Conservation (phyloP, 1,284 basidiomycete genomes). For the Fistulinella staudtii region DNA sequence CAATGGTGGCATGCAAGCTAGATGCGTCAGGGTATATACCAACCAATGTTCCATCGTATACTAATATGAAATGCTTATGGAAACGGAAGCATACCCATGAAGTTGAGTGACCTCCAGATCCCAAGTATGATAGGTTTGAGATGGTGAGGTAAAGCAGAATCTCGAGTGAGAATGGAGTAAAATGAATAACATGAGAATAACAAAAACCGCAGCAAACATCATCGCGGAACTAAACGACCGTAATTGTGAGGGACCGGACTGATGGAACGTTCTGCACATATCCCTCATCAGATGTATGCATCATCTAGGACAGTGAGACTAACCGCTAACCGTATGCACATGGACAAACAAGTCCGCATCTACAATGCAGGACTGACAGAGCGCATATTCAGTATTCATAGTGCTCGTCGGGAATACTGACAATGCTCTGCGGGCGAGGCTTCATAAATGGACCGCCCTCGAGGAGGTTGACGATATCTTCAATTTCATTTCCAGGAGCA, state of each 20-base stretch:
- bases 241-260: constrained; percentile 25
- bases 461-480: constrained; percentile 62
- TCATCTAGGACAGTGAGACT: constrained; percentile 3
- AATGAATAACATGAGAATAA: constrained; percentile 16
- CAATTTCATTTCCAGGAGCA: constrained; percentile 42
- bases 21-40: constrained; percentile 14
- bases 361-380: constrained; percentile 19
- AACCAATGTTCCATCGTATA: constrained; percentile 12
- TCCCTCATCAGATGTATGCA: not conserved
- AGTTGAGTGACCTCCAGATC: constrained; percentile 10
- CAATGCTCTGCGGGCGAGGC: constrained; percentile 41
- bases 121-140: constrained; percentile 3
- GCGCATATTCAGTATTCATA: constrained; percentile 22
- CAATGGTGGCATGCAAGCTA: not conserved
- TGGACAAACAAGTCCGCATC: constrained; percentile 18
- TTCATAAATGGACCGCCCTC: constrained; percentile 42
- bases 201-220: constrained; percentile 21
- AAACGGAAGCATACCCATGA: constrained; percentile 8
- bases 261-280: constrained; percentile 12
- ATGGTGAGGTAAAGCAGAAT: constrained; percentile 7
- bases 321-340: constrained; percentile 32
- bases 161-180: constrained; percentile 13
- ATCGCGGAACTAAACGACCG: constrained; percentile 33
- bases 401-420: constrained; percentile 47
- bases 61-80: constrained; percentile 10